phyloP scores from a whole-genome alignment of 306 rosid genomes.

The Comarum palustre region DNA sequence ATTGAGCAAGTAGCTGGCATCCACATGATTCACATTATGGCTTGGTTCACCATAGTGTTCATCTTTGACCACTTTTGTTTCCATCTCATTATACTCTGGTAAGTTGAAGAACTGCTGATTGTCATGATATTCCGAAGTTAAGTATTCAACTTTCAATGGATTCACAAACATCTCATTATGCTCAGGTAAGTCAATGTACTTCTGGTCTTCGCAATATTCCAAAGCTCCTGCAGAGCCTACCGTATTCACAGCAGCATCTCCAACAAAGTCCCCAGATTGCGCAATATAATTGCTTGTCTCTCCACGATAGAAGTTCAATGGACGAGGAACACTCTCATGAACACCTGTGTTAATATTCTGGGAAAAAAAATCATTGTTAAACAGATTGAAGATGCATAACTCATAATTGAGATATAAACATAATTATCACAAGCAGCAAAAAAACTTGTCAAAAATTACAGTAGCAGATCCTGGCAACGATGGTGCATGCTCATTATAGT shows the following conservation, averaged over 20 bases:
- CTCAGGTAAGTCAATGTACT: constrained; percentile 31
- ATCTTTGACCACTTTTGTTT: constrained; percentile 26
- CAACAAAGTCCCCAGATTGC: constrained; percentile 35
- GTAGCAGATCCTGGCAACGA: not conserved
- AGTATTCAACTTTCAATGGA: constrained; percentile 22
- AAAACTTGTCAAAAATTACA: not conserved
- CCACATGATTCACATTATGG: constrained; percentile 25
- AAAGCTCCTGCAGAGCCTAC: constrained; percentile 28
- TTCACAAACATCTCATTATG: constrained; percentile 26
- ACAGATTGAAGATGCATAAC: not conserved
- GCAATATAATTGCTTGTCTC: constrained; percentile 56
- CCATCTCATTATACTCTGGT: constrained; percentile 38
- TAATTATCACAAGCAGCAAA: not conserved
- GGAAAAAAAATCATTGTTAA: not conserved
- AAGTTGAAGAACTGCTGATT: constrained; percentile 23
- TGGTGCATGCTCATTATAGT: too few species aligned
- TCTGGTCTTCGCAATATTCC: constrained; percentile 26
- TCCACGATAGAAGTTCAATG: constrained; percentile 43
- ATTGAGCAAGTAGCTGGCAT: constrained; percentile 17
- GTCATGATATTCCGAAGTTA: constrained; percentile 27
- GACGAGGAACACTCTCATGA: constrained; percentile 33
- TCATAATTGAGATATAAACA: not conserved
- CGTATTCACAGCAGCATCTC: constrained; percentile 39
- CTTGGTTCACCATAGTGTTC: constrained; percentile 38
- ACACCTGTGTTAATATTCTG: constrained; percentile 40